Evolutionary conservation across 805 yeast genomes (phyloP).

Genomic region (Starmerella davenportii): DNA sequence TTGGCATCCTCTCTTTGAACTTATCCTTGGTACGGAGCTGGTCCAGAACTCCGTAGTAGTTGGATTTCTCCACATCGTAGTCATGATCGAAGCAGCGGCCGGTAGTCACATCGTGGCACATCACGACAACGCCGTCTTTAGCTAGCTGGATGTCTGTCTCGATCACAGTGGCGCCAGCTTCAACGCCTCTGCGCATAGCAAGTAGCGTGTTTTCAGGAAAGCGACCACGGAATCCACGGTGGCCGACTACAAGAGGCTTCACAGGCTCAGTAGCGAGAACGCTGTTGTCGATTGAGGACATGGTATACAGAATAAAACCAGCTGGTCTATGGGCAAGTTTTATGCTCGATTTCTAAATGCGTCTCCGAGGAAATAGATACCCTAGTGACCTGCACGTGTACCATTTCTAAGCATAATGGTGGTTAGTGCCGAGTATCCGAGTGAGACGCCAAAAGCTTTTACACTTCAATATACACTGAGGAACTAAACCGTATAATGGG

Average conservation of each 20-base stretch:
- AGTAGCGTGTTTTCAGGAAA: constrained; percentile 32
- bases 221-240: constrained; percentile 23
- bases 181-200: constrained; percentile 33
- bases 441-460: no score
- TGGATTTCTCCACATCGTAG: constrained; percentile 25
- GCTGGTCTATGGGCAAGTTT: no score
- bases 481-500: no score
- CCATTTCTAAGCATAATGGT: no score
- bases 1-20: constrained; percentile 26
- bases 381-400: background rate
- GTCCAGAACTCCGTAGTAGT: constrained; percentile 24
- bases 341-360: no score
- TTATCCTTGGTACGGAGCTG: constrained; percentile 23
- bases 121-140: constrained; percentile 34
- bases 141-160: constrained; percentile 43
- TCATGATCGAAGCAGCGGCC: constrained; percentile 32
- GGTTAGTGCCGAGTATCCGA: no score
- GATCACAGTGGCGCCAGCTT: constrained; percentile 29
- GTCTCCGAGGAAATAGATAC: background rate
- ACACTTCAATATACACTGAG: no score
- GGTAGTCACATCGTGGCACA: constrained; percentile 37
- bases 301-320: background rate
- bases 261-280: constrained; percentile 1
- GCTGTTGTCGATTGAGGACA: background rate
- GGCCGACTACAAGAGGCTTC: constrained; percentile 20